Evolutionary conservation across 768 basidiomycete species (phyloP), one percentile per base, ranked within the genome.

Genomic region (Botryobasidium botryosum): DNA sequence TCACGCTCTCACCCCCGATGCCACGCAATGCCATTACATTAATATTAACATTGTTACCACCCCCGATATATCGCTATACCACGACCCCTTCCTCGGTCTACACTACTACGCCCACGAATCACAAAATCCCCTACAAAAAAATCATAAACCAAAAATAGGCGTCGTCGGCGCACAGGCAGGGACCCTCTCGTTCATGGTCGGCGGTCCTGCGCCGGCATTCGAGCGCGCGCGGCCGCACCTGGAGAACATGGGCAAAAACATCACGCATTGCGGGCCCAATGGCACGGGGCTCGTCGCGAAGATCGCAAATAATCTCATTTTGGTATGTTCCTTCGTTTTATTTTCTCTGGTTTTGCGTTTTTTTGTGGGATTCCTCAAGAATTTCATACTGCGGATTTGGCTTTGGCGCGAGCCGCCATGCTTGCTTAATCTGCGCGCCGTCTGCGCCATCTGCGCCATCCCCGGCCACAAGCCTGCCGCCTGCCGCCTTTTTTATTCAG

Each of bases 171-270:
- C 91, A 7, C 77, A 77, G 57, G 83, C 82, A 13, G 90, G 76
- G 21, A 83, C 84, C 2, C 67, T 96, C 18, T 79, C 87, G 3
- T 94, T 97, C 67, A 79, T 97, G 40, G 84, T 91, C 17, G 91
- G 91, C 12, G 87, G 87, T 2, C 67, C 74, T 3, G 61, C 72
- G 29, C 55, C 63, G 8, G 68, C 73, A 17, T 87, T 77, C 57
- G 53, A 63, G 21, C 62, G 61, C 18, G 74, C 79, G 8, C 62
- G 68, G 27, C 74, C 79, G 3, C 62, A 72, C 35, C 68, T 91
- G 23, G 60, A 50, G 23, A 39, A 35, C 26, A 91, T 92, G 88
- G 88, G 88, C 5, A 70, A 68, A 48, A 74, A 78, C 6, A 75
- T 83, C 47, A 79, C 90, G 36, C 70, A 87, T 58, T 91, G 87